Percentiles rank a stretch among this genome's conserved stretches.
Conservation (phyloP, 257 asterid species). For the Solanum clarkiae region DNA sequence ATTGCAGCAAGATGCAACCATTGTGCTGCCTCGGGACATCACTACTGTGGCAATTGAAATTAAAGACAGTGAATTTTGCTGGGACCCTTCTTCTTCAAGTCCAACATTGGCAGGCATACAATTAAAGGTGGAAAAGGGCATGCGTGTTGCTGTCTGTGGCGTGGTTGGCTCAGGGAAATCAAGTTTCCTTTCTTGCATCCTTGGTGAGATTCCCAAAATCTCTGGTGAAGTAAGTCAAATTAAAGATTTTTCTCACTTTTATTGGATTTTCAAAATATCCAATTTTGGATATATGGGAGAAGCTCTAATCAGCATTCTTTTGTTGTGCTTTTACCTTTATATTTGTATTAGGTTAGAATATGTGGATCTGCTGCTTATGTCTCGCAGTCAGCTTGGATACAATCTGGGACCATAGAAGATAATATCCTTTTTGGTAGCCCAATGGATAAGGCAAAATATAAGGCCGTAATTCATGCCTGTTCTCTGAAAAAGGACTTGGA, state of each 20-base stretch:
- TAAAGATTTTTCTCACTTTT: neutral
- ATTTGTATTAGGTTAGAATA: conserved; percentile 52
- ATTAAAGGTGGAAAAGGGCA: conserved; percentile 42
- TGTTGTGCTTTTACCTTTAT: neutral
- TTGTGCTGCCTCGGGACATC: conserved; percentile 32
- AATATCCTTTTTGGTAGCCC: conserved; percentile 90
- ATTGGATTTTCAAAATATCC: neutral
- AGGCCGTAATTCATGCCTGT: conserved; percentile 85
- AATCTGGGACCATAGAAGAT: conserved; percentile 90
- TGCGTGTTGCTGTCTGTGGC: conserved; percentile 77
- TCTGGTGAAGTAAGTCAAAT: conserved; percentile 59
- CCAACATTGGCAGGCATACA: conserved; percentile 46
- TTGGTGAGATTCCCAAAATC: conserved; percentile 63
- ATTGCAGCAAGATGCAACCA: conserved; percentile 49
- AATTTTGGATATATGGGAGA: neutral
- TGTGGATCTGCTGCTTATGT: conserved; percentile 93
- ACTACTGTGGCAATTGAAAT: conserved; percentile 47
- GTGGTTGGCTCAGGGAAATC: conserved; percentile 76
- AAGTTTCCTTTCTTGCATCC: conserved; percentile 66
- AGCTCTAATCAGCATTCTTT: neutral
- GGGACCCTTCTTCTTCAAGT: conserved; percentile 38
- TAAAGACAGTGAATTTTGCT: conserved; percentile 41
- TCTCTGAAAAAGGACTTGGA: conserved; percentile 81
- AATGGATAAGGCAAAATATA: conserved; percentile 90
- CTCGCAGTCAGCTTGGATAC: conserved; percentile 98